Percentiles rank a stretch among this genome's conserved stretches.
Conservation (phyloP, 305 asterid genomes). For the Rubia tinctorum region DNA sequence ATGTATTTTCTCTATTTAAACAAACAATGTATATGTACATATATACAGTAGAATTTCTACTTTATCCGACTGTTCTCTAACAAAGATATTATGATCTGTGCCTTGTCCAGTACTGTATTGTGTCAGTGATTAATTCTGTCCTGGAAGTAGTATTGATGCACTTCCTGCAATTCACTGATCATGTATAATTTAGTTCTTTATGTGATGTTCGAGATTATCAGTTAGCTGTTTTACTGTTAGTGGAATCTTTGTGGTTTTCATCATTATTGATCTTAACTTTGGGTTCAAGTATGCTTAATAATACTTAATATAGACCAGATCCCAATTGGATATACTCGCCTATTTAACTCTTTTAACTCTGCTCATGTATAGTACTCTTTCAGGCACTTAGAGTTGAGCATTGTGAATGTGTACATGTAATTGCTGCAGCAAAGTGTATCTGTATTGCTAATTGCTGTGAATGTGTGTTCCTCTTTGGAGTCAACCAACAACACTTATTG, state of each 20-base stretch:
- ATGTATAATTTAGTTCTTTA: background rate
- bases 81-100: too few species aligned
- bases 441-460: slow-evolving; percentile 98
- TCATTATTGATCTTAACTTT: background rate
- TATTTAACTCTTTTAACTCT: too few species aligned
- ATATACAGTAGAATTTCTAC: too few species aligned
- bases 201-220: background rate
- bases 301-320: background rate
- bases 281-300: background rate
- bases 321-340: background rate
- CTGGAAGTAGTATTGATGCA: background rate
- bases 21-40: background rate
- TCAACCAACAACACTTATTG: slow-evolving; percentile 89
- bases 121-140: background rate
- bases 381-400: slow-evolving; percentile 99
- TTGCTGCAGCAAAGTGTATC: slow-evolving; percentile 86
- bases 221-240: background rate
- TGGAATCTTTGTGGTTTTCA: background rate
- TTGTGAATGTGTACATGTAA: slow-evolving; percentile 95
- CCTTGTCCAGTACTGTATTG: too few species aligned
- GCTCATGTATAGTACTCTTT: slow-evolving; percentile 19
- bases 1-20: background rate
- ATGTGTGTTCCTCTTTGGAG: slow-evolving; percentile 92
- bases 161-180: background rate
- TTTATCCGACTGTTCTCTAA: too few species aligned